Base-by-base conservation (phyloP, 805 yeast species). In the Pichia cephalocereana region DNA sequence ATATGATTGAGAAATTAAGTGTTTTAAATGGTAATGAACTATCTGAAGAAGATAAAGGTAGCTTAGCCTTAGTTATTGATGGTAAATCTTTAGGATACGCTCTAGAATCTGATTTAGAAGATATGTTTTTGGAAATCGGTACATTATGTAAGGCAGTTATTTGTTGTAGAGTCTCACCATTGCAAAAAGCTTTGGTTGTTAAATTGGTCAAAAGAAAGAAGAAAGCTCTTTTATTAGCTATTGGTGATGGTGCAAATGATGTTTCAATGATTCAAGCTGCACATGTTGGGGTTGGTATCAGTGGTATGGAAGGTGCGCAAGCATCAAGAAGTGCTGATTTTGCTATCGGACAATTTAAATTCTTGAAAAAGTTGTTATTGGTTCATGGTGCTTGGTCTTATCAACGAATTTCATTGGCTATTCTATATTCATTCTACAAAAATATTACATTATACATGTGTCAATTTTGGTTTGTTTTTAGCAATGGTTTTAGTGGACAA, bases 261-360 rank as follows among this genome's bases (percentile, higher is more conserved):
- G 99, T 93, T 39, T 84, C 96, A 37, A 93, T 93, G 99, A 93
- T 93, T 55, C 99, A 93, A 67, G 98, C 99, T 15, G 99, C 99
- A 0, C 98, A 93, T 65, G 96, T 93, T 46, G 99, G 99, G 53
- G 96, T 93, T 26, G 99, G 99, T 63, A 95, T 93, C 53, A 86
- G 95, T 67, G 99, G 99, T 55, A 84, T 89, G 91, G 99, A 93
- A 69, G 99, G 99, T 56, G 89, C 90, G 88, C 99, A 93, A 67
- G 99, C 99, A 11, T 97, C 99, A 0, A 77, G 99, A 64, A 83
- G 95, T 64, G 98, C 99, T 0, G 99, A 93, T 71, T 80, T 93
- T 51, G 89, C 98, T 1, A 88, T 95, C 65, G 98, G 96, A 0
- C 98, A 93, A 64, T 93, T 93, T 75, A 82, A 82, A 63, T 93